Evolutionary conservation across 768 basidiomycete genomes (phyloP), one percentile per base, ranked within the genome.

Genomic region (Stropharia rugosoannulata): DNA sequence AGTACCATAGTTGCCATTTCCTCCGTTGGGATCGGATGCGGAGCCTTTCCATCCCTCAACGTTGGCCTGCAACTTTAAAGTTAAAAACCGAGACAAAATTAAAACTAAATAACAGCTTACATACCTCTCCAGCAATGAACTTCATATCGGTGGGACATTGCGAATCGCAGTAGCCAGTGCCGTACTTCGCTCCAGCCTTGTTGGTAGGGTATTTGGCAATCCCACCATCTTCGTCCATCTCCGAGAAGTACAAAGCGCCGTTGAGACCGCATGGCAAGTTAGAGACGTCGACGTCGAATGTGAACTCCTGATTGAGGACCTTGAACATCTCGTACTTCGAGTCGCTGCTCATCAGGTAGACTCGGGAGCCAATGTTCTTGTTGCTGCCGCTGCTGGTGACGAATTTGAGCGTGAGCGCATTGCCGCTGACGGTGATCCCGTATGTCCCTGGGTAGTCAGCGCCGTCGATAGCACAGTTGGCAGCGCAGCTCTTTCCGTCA

Each of bases 201-300:
- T 84, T 83, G 62, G 59, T 71, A 13, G 80, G 55, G 70, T 68
- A 75, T 60, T 70, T 70, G 51, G 75, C 60, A 63, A 73, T 54
- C 22, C 80, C 82, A 69, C 82, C 82, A 62, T 83, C 80, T 10
- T 73, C 71, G 55, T 75, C 77, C 82, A 84, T 84, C 22, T 22
- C 22, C 22, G 22, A 22, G 22, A 22, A 22, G 4, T 22, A 22
- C 22, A 22, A 22, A 22, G 22, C 22, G 22, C 22, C 22, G 22
- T 22, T 22, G 22, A 22, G 22, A 22, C 22, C 22, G 22, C 22
- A 22, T 22, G 22, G 22, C 22, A 22, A 22, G 22, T 22, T 22
- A 22, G 22, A 22, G 22, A 22, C 22, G 22, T 22, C 22, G 22
- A 22, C 22, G 22, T 22, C 22, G 22, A 22, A 22, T 2, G 22